These are phyloP conservation scores for Suillus lakei DNA, from an alignment of 768 basidiomycete genomes.

Conservation along the genomic window DNA sequence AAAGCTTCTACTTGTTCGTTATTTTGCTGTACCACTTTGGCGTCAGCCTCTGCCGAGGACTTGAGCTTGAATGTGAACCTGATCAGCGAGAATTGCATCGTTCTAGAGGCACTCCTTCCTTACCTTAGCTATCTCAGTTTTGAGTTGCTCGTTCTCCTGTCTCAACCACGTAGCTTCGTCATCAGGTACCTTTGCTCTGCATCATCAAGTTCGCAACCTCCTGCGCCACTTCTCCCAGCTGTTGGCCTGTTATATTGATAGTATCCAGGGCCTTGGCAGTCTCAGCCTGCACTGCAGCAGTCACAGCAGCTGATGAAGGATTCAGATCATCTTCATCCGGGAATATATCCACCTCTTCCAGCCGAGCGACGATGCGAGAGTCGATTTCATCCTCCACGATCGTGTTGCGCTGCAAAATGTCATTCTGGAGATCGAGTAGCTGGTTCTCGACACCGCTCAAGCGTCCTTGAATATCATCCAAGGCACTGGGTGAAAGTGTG, in stretches of 20 bases:
- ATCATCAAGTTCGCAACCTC: constrained; percentile 38
- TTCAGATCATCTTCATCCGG: constrained; percentile 20
- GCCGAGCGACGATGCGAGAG: constrained; percentile 30
- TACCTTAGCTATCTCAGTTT: constrained; percentile 30
- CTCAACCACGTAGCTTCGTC: constrained; percentile 25
- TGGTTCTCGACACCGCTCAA: constrained; percentile 32
- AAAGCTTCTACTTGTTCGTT: constrained; percentile 34
- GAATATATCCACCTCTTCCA: constrained; percentile 31
- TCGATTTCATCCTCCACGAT: constrained; percentile 35
- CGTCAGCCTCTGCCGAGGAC: constrained; percentile 18
- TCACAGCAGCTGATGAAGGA: constrained; percentile 26
- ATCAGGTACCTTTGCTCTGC: constrained; percentile 31
- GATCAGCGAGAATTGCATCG: constrained; percentile 1
- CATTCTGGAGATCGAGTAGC: constrained; percentile 40
- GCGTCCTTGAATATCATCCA: constrained; percentile 34
- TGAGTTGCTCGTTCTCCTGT: constrained; percentile 33
- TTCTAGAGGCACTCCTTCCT: constrained; percentile 16
- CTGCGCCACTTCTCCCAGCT: constrained; percentile 36
- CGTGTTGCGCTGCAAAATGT: constrained; percentile 38
- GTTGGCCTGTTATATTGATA: constrained; percentile 23
- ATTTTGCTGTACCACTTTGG: constrained; percentile 21
- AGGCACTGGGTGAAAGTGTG: constrained; percentile 16
- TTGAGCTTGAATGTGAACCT: constrained; percentile 22
- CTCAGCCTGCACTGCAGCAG: constrained; percentile 26
- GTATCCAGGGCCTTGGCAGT: background rate